Evolutionary conservation across 305 asterid genomes (phyloP).

Genomic region (Solanum hybrid): DNA sequence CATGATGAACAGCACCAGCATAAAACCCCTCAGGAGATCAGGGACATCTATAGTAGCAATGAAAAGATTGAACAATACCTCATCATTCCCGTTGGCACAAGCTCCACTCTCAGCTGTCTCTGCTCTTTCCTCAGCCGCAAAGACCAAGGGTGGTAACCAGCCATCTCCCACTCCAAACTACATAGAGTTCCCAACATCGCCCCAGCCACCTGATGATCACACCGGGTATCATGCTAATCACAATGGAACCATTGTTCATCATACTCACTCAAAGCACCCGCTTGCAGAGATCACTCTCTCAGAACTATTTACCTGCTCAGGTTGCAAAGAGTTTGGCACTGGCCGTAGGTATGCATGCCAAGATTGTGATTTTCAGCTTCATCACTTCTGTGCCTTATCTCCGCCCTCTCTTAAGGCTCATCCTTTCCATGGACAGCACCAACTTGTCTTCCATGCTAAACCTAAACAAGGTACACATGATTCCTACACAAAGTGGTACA

Average conservation of each 20-base stretch:
- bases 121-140: background rate
- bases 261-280: constrained; percentile 62
- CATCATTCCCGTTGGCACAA: background rate
- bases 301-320: constrained; percentile 52
- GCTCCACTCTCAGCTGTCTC: constrained; percentile 1
- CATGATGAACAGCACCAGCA: background rate
- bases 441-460: constrained; percentile 64
- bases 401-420: constrained; percentile 54
- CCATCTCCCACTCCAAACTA: constrained; percentile 1
- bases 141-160: background rate
- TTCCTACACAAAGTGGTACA: background rate
- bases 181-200: constrained; percentile 40
- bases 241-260: constrained; percentile 30
- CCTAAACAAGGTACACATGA: constrained; percentile 48
- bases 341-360: constrained; percentile 65
- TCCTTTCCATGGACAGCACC: constrained; percentile 85
- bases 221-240: constrained; percentile 18
- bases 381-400: constrained; percentile 57
- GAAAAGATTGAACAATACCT: background rate
- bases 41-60: constrained; percentile 2
- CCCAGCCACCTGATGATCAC: constrained; percentile 14
- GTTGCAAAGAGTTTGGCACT: constrained; percentile 81
- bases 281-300: constrained; percentile 27
- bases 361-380: constrained; percentile 74
- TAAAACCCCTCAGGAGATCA: constrained; percentile 1